phyloP scores from a whole-genome alignment of 495 filamentous ascomycete species.

The Platismatia glauca region DNA sequence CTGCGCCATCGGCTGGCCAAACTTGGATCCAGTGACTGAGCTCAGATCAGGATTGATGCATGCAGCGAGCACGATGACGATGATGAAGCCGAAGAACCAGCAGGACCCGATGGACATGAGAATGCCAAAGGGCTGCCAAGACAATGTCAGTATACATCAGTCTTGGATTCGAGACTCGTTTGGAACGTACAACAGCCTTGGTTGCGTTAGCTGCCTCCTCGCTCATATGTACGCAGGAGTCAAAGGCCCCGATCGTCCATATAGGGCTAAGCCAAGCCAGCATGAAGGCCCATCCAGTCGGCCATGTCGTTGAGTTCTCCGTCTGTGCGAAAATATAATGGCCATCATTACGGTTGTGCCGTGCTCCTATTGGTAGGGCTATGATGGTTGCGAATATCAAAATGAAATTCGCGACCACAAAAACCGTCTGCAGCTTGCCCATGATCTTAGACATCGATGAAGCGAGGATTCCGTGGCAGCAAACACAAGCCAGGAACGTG shows the following conservation, averaged over 20 bases:
- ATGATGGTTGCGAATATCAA: conserved; percentile 57
- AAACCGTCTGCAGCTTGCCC: conserved; percentile 56
- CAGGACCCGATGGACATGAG: conserved; percentile 44
- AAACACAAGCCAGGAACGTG: conserved; percentile 51
- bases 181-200: conserved; percentile 38
- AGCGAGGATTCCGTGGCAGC: conserved; percentile 50
- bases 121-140: conserved; percentile 44
- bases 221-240: conserved; percentile 36
- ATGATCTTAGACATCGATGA: conserved; percentile 49
- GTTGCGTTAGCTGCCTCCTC: conserved; percentile 58
- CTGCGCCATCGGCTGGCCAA: conserved; percentile 47
- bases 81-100: conserved; percentile 45
- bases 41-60: conserved; percentile 39
- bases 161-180: background rate
- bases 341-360: conserved; percentile 34
- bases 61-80: conserved; percentile 44
- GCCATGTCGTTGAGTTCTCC: conserved; percentile 53
- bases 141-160: background rate
- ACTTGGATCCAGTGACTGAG: conserved; percentile 32
- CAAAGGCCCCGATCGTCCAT: conserved; percentile 54
- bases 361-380: conserved; percentile 50
- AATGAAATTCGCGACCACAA: conserved; percentile 54
- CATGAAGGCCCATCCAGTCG: conserved; percentile 55
- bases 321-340: conserved; percentile 40
- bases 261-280: conserved; percentile 56